These are phyloP conservation scores for Thraustochytrium sp. DNA, from an alignment of 352 stramenopile genomes.

Conservation along the genomic window DNA sequence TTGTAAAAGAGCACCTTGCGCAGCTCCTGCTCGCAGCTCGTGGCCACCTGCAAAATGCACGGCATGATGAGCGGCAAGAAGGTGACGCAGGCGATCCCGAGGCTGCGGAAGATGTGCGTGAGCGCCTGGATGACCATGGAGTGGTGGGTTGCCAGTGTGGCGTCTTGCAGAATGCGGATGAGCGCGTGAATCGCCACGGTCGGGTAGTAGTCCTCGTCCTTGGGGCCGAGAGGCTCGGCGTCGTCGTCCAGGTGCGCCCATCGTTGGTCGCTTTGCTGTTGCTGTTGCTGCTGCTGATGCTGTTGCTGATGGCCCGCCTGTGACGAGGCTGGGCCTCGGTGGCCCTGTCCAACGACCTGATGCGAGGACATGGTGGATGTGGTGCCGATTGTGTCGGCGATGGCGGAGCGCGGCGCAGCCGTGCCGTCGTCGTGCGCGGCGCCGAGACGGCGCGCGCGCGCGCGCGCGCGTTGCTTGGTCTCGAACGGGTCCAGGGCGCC, in stretches of 20 bases:
- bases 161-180: conserved; percentile 90
- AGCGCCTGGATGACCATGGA: conserved; percentile 94
- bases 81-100: conserved; percentile 86
- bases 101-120: conserved; percentile 97
- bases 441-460: background rate
- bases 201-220: conserved; percentile 91
- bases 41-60: conserved; percentile 88
- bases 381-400: background rate
- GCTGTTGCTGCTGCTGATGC: conserved; percentile 25
- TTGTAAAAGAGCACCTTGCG: conserved; percentile 47
- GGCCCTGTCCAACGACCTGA: background rate
- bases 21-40: conserved; percentile 68
- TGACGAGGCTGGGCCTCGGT: too few species aligned
- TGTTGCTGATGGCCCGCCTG: conserved; percentile 60
- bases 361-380: background rate
- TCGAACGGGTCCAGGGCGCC: conserved; percentile 50
- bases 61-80: conserved; percentile 96
- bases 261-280: background rate
- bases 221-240: conserved; percentile 56
- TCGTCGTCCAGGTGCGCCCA: conserved; percentile 35
- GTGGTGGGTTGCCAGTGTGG: conserved; percentile 88
- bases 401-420: background rate
- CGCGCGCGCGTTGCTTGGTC: conserved; percentile 23
- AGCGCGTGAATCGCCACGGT: conserved; percentile 93
- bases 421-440: background rate